phyloP scores from a whole-genome alignment of 306 rosid genomes.

The Rubus idaeus region DNA sequence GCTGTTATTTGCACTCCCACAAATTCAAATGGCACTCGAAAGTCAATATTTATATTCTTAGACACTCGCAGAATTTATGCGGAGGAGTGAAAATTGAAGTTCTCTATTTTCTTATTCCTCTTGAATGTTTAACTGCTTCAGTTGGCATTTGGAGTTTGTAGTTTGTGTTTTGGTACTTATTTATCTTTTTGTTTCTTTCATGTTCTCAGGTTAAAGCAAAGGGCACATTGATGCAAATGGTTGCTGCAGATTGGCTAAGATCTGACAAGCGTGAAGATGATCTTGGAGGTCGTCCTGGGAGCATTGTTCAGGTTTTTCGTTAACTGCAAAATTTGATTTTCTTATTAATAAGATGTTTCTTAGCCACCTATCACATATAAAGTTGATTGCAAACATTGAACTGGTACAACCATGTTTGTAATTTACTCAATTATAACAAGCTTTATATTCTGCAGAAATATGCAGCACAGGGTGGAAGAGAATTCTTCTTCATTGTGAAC shows the following conservation, averaged over 20 bases:
- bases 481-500: conserved; percentile 79
- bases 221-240: conserved; percentile 71
- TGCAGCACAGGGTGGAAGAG: conserved; percentile 61
- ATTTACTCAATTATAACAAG: neutral
- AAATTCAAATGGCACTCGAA: neutral
- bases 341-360: neutral
- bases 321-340: neutral
- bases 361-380: neutral
- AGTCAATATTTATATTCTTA: neutral
- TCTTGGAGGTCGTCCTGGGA: conserved; percentile 60
- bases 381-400: neutral
- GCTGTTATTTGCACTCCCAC: neutral
- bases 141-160: neutral
- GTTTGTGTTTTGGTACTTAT: neutral
- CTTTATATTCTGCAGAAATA: conserved; percentile 48
- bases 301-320: conserved; percentile 66
- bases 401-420: neutral
- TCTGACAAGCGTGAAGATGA: conserved; percentile 68
- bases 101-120: neutral
- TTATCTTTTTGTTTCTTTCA: neutral
- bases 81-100: neutral
- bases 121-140: neutral
- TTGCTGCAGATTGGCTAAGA: conserved; percentile 83
- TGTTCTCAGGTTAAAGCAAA: conserved; percentile 65
- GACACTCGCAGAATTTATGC: neutral